These are phyloP conservation scores for Lactarius tabidus DNA, from an alignment of 768 basidiomycete genomes.

Conservation along the genomic window DNA sequence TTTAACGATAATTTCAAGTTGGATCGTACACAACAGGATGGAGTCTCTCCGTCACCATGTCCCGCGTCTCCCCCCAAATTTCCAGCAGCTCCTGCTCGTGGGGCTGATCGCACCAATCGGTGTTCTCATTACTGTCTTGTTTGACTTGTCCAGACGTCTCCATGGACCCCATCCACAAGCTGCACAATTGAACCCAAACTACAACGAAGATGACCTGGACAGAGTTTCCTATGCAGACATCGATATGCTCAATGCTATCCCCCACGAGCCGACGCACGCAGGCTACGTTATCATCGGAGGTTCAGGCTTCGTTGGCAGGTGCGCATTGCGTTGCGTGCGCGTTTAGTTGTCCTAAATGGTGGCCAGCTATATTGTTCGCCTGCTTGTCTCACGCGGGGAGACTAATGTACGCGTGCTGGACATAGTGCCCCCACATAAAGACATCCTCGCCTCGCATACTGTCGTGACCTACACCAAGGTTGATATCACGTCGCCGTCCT, in stretches of 20 bases:
- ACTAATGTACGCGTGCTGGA: constrained; percentile 35
- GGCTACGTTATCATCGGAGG: constrained; percentile 35
- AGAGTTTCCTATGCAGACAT: constrained; percentile 31
- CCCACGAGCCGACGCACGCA: constrained; percentile 27
- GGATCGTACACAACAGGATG: background rate
- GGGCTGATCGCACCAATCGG: constrained; percentile 1
- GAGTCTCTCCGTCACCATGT: background rate
- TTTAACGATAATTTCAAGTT: too few species aligned
- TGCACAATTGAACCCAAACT: background rate
- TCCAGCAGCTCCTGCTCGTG: background rate
- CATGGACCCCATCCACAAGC: constrained; percentile 13
- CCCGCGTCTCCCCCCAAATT: background rate
- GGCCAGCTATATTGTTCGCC: constrained; percentile 33
- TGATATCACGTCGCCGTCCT: constrained; percentile 33
- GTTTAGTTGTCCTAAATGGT: background rate
- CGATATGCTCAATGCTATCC: constrained; percentile 31
- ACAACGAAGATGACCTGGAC: constrained; percentile 24
- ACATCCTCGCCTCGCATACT: constrained; percentile 27
- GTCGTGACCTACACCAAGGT: constrained; percentile 33
- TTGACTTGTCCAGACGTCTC: constrained; percentile 8
- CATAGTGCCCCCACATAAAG: constrained; percentile 30
- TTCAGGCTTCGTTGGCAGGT: constrained; percentile 36
- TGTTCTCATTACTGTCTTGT: background rate
- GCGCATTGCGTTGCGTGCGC: background rate
- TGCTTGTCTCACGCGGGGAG: constrained; percentile 37